Base-by-base conservation (phyloP, 345 rosid species). In the Camelina hispida region DNA sequence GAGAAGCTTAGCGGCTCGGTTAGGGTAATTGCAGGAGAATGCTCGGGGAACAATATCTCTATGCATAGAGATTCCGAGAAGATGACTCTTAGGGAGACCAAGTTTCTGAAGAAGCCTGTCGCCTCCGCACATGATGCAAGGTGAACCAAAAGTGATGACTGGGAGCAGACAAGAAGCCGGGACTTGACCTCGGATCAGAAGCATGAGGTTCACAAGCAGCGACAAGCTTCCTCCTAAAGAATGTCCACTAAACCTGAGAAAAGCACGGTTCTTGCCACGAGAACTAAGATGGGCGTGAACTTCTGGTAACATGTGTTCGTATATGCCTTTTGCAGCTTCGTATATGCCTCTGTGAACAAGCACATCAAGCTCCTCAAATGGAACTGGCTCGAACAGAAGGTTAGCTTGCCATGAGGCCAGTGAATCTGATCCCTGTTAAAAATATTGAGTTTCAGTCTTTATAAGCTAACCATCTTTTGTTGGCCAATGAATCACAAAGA, bases 201-300 rank as follows among this genome's bases (percentile, higher is more conserved):
- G 82, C 99, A 95, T 92, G 32, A 95, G 89, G 82, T 86, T 95
- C 57, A 95, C 71, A 13, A 95, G 83, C 47, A 95, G 59, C 6
- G 99, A 89, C 87, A 95, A 88, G 83, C 97, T 88, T 76, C 99
- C 99, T 1, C 99, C 99, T 11, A 95, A 87, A 66, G 99, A 95
- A 76, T 95, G 99, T 51, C 99, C 99, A 0, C 97, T 88, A 85
- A 95, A 95, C 51, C 98, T 90, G 34, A 93, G 87, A 67, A 85
- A 79, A 59, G 96, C 96, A 50, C 57, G 81, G 57, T 81, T 79
- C 67, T 72, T 72, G 74, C 96, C 97, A 57, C 72, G 81, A 6
- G 89, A 82, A 48, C 83, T 82, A 53, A 95, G 79, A 71, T 95
- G 99, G 25, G 87, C 83, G 2, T 58, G 85, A 28, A 91, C 88